These are phyloP conservation scores for Fusarium nodosum DNA, from an alignment of 2,329 filamentous ascomycete genomes.

Conservation along the genomic window DNA sequence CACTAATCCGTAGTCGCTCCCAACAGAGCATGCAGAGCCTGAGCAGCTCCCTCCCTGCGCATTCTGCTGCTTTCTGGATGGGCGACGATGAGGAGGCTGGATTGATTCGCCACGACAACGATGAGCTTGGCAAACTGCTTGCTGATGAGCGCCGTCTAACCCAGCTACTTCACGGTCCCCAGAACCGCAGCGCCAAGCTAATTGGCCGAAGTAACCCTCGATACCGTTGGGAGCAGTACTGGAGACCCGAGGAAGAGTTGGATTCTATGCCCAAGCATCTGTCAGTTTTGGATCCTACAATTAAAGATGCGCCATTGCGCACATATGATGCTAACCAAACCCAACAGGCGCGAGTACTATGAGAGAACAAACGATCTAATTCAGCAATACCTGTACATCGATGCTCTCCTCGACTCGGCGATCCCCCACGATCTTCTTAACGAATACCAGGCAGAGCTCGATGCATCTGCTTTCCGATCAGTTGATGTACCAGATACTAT, in stretches of 20 bases:
- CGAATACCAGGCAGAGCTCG: conserved; percentile 79
- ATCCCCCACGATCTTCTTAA: conserved; percentile 93
- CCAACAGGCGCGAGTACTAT: conserved; percentile 80
- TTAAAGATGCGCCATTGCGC: neutral
- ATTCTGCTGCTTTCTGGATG: conserved; percentile 45
- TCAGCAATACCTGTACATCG: conserved; percentile 94
- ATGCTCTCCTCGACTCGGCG: conserved; percentile 88
- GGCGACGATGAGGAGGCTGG: conserved; percentile 54
- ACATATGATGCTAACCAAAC: conserved; percentile 16
- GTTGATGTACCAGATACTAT: conserved; percentile 80
- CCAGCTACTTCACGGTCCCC: conserved; percentile 73
- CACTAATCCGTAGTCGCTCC: conserved; percentile 58
- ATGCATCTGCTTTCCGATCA: conserved; percentile 66
- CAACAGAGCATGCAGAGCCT: conserved; percentile 53
- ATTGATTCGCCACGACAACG: conserved; percentile 54
- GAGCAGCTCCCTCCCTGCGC: conserved; percentile 44
- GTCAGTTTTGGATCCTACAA: conserved; percentile 55
- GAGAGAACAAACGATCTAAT: conserved; percentile 89
- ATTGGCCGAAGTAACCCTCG: conserved; percentile 90
- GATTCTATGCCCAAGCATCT: conserved; percentile 78
- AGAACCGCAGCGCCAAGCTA: conserved; percentile 85
- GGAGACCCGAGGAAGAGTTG: conserved; percentile 83
- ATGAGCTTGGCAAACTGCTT: conserved; percentile 61
- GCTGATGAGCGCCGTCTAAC: conserved; percentile 71
- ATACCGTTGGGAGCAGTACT: conserved; percentile 89